phyloP scores from a whole-genome alignment of 257 asterid species.

The Solanum paucissectum region DNA sequence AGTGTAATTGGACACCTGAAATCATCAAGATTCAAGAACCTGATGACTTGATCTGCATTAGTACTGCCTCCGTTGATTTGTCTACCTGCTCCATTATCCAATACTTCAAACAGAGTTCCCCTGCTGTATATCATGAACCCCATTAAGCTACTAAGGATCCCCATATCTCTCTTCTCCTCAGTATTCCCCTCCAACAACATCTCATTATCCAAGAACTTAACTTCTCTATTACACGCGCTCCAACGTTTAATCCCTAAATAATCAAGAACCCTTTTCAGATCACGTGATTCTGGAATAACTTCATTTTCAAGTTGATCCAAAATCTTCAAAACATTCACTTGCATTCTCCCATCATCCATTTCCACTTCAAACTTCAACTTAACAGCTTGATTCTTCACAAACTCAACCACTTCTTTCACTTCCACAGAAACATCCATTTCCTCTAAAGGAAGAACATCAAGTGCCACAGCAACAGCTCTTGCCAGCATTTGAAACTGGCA shows the following conservation, averaged over 20 bases:
- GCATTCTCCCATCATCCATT: constrained; percentile 21
- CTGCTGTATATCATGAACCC: constrained; percentile 56
- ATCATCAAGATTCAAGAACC: constrained; percentile 51
- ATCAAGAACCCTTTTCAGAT: constrained; percentile 40
- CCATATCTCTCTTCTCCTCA: constrained; percentile 27
- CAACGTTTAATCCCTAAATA: constrained; percentile 45
- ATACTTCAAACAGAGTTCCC: constrained; percentile 32
- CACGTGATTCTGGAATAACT: constrained; percentile 30
- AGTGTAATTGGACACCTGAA: constrained; percentile 73
- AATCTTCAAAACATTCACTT: constrained; percentile 15
- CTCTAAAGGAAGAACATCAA: constrained; percentile 46
- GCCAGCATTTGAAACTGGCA: constrained; percentile 37
- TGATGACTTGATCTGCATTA: background rate
- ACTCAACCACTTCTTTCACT: constrained; percentile 40
- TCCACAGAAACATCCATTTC: constrained; percentile 27
- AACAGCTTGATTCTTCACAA: constrained; percentile 37
- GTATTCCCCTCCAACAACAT: constrained; percentile 19
- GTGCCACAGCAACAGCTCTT: constrained; percentile 39
- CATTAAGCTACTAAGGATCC: constrained; percentile 32
- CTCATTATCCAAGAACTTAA: constrained; percentile 48
- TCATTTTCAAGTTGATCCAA: constrained; percentile 29
- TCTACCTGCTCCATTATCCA: background rate
- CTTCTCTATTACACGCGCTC: constrained; percentile 44
- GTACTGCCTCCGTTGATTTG: background rate
- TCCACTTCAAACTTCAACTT: constrained; percentile 32